These are phyloP conservation scores for Forsythia viridissima DNA, from an alignment of 257 asterid species.

Conservation along the genomic window DNA sequence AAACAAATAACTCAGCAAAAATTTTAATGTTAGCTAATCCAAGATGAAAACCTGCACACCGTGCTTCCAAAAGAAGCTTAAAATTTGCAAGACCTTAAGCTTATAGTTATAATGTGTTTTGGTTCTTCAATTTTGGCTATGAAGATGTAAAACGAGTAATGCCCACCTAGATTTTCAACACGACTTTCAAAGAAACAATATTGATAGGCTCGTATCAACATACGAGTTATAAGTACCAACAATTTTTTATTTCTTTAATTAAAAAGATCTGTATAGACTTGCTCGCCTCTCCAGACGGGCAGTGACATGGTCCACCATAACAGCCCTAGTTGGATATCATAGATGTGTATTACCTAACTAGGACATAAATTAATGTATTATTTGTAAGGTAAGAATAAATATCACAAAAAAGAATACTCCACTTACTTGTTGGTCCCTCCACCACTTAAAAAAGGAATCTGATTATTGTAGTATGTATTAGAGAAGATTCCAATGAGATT, in stretches of 20 bases:
- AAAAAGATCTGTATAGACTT: background rate
- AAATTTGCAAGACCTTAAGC: background rate
- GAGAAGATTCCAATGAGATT: conserved; percentile 32
- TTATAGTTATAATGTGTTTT: background rate
- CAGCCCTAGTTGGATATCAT: background rate
- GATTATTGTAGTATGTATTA: conserved; percentile 19
- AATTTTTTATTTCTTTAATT: too few species aligned
- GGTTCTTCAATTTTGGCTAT: background rate
- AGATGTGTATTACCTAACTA: conserved; percentile 6
- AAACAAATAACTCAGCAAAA: too few species aligned
- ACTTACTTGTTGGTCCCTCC: conserved; percentile 40
- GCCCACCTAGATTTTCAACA: background rate
- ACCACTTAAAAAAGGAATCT: conserved; percentile 28
- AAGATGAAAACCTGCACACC: background rate
- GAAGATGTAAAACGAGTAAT: background rate
- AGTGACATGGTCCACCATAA: background rate
- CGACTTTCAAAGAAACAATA: background rate
- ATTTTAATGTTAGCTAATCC: background rate
- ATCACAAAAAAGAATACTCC: conserved; percentile 23
- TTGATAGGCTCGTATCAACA: background rate
- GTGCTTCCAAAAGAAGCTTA: too few species aligned
- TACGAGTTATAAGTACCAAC: background rate
- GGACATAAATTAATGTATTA: conserved; percentile 3
- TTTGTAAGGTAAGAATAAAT: background rate
- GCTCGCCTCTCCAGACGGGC: background rate